Evolutionary conservation across 1,284 basidiomycete species (phyloP).

Genomic region (Moesziomyces antarcticus): DNA sequence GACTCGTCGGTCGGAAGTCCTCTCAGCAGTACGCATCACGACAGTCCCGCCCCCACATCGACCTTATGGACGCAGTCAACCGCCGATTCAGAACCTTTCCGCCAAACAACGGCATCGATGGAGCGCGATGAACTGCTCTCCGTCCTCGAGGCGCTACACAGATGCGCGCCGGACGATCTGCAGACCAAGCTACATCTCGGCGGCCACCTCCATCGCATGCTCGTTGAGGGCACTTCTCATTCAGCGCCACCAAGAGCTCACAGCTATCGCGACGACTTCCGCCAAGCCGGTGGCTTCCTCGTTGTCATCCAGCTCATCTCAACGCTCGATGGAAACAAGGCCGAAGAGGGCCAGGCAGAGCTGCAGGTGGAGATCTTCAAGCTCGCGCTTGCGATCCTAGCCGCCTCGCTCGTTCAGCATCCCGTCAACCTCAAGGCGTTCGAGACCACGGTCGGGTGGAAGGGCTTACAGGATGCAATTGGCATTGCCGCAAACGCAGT

Average conservation of each 20-base stretch:
- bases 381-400: conserved; percentile 51
- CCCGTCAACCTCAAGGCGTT: conserved; percentile 50
- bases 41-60: conserved; percentile 21
- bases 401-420: conserved; percentile 51
- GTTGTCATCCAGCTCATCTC: conserved; percentile 59
- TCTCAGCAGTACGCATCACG: conserved; percentile 24
- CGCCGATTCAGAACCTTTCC: conserved; percentile 9
- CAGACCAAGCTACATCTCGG: conserved; percentile 49
- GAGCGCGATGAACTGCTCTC: conserved; percentile 44
- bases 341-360: conserved; percentile 7
- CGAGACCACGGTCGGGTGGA: conserved; percentile 55
- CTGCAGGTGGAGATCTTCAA: conserved; percentile 54
- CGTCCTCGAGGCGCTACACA: conserved; percentile 38
- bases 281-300: conserved; percentile 57
- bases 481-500: conserved; percentile 22
- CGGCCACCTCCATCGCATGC: conserved; percentile 50
- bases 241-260: conserved; percentile 16
- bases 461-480: conserved; percentile 29
- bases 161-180: conserved; percentile 31
- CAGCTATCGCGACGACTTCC: conserved; percentile 48
- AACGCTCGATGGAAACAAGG: conserved; percentile 27
- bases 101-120: conserved; percentile 6
- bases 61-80: conserved; percentile 1
- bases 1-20: conserved; percentile 33
- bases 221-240: conserved; percentile 31